These are phyloP conservation scores for Neofusicoccum cordaticola DNA, from an alignment of 2,329 filamentous ascomycete genomes.

Conservation along the genomic window DNA sequence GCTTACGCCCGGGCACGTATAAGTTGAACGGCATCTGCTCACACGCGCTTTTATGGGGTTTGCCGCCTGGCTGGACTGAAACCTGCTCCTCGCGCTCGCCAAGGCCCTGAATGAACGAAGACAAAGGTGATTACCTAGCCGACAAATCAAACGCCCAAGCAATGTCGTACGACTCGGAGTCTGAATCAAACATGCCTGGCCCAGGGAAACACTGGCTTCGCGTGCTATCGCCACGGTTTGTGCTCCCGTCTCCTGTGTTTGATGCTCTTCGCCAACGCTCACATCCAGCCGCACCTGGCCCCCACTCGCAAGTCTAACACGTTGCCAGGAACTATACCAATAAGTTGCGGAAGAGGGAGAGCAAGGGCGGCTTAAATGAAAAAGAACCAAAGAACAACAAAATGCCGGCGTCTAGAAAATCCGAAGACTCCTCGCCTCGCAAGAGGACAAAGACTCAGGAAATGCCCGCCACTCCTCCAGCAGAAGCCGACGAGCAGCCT, in stretches of 20 bases:
- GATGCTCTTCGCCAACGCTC: neutral
- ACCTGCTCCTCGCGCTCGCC: neutral
- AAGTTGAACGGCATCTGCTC: neutral
- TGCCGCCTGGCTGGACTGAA: neutral
- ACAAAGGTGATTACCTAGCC: neutral
- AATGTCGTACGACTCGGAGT: slow-evolving; percentile 3
- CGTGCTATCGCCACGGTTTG: neutral
- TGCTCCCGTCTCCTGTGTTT: neutral
- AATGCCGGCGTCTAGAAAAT: neutral
- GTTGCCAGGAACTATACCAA: neutral
- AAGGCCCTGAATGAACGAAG: neutral
- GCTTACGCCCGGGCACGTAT: slow-evolving; percentile 2
- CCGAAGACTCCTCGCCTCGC: neutral
- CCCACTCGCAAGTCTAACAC: neutral
- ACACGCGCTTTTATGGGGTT: neutral
- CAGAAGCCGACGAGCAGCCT: neutral
- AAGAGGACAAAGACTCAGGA: neutral
- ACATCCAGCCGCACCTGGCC: neutral
- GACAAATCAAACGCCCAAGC: neutral
- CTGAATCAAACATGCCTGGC: slow-evolving; percentile 5
- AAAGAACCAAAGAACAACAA: neutral
- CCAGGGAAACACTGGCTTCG: slow-evolving; percentile 7
- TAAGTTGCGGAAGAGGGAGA: slow-evolving; percentile 5
- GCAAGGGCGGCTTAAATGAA: neutral
- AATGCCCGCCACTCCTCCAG: neutral